Evolutionary conservation across 208 protist genomes (phyloP), one percentile per base, ranked within the genome.

Genomic region (Crithidia brevicula): DNA sequence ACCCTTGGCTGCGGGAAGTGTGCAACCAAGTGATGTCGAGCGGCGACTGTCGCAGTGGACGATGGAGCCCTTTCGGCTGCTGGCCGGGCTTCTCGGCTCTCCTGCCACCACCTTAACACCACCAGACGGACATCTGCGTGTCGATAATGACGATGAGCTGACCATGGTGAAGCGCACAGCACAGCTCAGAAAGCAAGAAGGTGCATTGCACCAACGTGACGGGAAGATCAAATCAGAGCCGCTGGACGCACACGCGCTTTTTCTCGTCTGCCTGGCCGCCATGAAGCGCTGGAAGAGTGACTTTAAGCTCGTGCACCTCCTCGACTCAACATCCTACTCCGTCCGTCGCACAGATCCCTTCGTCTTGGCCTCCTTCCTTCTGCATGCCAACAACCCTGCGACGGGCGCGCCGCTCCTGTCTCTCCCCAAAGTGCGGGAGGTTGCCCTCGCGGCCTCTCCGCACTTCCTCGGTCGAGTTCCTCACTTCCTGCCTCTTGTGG

Each of bases 281-380:
- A 79, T 79, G 74, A 79, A 79, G 56, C 74, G 67, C 5, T 67
- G 66, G 58, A 56, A 53, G 43, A 16, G n/a, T 5, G 67, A 68
- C 36, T 69, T 61, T 9, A 27, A n/a, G 3, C n/a, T 46, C 0
- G 30, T 72, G 13, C 61, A 79, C 47, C 36, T 50, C 7, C 34
- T 79, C 27, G 74, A 79, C 61, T 49, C 67, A 2, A 74, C 61
- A 2, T 73, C 78, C 46, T 67, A 69, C 30, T 88, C 84, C 0
- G 62, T 78, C 3, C 82, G 72, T 43, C 59, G 74, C 53, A 77
- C 70, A 23, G 88, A 93, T 27, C 69, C 88, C 0, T 85, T 91
- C 49, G 59, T 91, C 1, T 53, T 93, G 23, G 71, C 82, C 46
- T 66, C 73, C 4, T 79, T 72, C 38, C 61, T 88, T 11, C 49